Evolutionary conservation across 805 yeast species (phyloP).

Genomic region (Metschnikowia koreensis): DNA sequence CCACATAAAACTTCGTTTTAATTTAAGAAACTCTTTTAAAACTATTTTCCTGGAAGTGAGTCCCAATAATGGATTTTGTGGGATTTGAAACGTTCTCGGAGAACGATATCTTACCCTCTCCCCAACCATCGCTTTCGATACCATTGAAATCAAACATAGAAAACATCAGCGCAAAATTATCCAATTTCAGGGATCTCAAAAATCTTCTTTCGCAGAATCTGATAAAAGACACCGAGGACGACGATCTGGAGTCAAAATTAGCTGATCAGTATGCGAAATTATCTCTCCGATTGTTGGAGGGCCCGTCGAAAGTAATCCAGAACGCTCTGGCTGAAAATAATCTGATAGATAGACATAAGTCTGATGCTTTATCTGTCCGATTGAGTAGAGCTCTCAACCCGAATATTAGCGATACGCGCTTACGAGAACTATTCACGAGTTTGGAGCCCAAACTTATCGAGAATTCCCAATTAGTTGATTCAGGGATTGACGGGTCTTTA

Average conservation of each 20-base stretch:
- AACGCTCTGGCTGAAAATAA: background rate
- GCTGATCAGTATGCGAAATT: slow-evolving; percentile 51
- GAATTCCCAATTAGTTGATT: slow-evolving; percentile 41
- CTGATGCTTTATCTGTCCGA: slow-evolving; percentile 38
- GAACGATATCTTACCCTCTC: slow-evolving; percentile 33
- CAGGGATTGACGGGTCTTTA: slow-evolving; percentile 55
- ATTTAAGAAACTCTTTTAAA: too few relatives aligned
- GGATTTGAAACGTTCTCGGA: slow-evolving; percentile 37
- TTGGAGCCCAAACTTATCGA: slow-evolving; percentile 29
- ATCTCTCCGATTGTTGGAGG: slow-evolving; percentile 38
- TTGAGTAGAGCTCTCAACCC: slow-evolving; percentile 50
- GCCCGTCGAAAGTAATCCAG: background rate
- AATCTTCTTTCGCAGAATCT: slow-evolving; percentile 24
- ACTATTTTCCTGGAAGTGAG: background rate
- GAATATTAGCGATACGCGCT: slow-evolving; percentile 32
- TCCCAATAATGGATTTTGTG: slow-evolving; percentile 39
- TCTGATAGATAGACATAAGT: slow-evolving; percentile 5
- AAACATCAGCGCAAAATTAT: slow-evolving; percentile 30
- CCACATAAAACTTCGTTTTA: too few relatives aligned
- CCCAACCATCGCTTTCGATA: slow-evolving; percentile 44
- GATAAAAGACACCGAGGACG: slow-evolving; percentile 5
- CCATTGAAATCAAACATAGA: slow-evolving; percentile 40
- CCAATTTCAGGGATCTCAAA: slow-evolving; percentile 33
- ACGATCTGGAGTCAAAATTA: slow-evolving; percentile 12
- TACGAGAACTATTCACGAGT: slow-evolving; percentile 33